Percentiles rank a stretch among this genome's conserved stretches.
phyloP scores from a whole-genome alignment of 2,329 filamentous ascomycete genomes.

The Fusarium sp. region DNA sequence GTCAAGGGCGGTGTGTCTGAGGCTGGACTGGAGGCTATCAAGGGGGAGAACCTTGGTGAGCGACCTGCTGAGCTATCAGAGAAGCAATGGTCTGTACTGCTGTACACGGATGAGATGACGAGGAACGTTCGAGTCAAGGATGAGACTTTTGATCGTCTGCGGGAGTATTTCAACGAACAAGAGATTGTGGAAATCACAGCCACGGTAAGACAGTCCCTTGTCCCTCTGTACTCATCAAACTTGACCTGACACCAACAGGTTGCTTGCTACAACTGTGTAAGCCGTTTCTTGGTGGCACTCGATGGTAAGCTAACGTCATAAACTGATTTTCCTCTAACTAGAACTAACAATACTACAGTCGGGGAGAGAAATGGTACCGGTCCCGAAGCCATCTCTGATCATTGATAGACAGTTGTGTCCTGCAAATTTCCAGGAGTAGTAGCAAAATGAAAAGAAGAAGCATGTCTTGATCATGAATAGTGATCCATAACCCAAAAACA shows the following conservation, averaged over 20 bases:
- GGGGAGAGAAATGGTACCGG: constrained; percentile 68
- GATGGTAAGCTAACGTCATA: constrained; percentile 67
- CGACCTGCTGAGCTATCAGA: constrained; percentile 60
- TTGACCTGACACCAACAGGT: constrained; percentile 53
- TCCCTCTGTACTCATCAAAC: neutral
- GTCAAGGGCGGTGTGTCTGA: constrained; percentile 67
- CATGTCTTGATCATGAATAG: constrained; percentile 1
- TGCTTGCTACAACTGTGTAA: constrained; percentile 87
- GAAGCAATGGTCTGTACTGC: constrained; percentile 75
- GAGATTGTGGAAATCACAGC: constrained; percentile 86
- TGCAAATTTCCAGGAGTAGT: constrained; percentile 8
- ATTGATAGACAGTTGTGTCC: constrained; percentile 45
- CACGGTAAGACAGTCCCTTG: constrained; percentile 62
- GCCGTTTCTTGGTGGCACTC: constrained; percentile 83
- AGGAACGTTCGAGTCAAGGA: constrained; percentile 76
- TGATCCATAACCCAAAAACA: neutral
- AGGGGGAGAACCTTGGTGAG: constrained; percentile 48
- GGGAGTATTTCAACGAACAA: constrained; percentile 70
- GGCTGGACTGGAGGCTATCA: constrained; percentile 61
- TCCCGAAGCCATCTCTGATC: constrained; percentile 55
- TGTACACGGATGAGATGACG: constrained; percentile 88
- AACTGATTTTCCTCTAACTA: constrained; percentile 16
- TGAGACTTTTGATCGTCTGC: constrained; percentile 73
- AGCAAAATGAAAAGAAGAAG: constrained; percentile 7
- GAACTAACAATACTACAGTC: constrained; percentile 56